Base-by-base conservation (phyloP, 164 flowering plant species). In the Vitis rupestris region DNA sequence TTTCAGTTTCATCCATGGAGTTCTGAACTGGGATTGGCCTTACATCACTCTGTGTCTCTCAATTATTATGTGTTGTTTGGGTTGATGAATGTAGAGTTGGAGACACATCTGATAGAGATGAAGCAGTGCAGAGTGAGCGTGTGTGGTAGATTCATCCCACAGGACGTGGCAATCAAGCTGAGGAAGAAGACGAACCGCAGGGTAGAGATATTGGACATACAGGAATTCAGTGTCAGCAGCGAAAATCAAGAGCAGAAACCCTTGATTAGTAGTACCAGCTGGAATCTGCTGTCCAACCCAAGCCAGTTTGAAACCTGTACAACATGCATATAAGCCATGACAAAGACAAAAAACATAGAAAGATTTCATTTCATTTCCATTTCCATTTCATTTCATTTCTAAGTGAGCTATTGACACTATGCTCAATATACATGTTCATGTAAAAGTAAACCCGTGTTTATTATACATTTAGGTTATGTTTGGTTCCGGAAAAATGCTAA, bases 181-280 rank as follows among this genome's bases (percentile, higher is more conserved):
- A 81, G 89, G 83, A 93, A 84, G 74, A 87, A 84, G 81, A 86
- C 83, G 75, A 90, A 86, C 3, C 85, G 98, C 10, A 77, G 97
- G 59, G 92, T 93, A 3, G 94, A 88, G 72, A 93, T 91, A 61
- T 64, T 91, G 60, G 93, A 93, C 11, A 80, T 89, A 9, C 84
- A 81, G 63, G 93, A 86, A 44, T 15, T 51, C 3, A n/a, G 57
- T 16, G 50, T 70, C 17, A 17, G 10, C 59, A 30, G 50, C 59
- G 70, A 66, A 52, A 9, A 54, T 12, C 51, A 48, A 0, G 62
- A 70, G 9, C 53, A 69, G 59, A 49, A 9, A 55, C 65, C 72
- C 10, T 23, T 73, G 68, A 68, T 61, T 52, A 63, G 9, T 56
- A 23, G 55, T 62, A 23, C 27, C 44, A 37, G 4, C 44, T 67